These are phyloP conservation scores for Sphaceloma murrayae DNA, from an alignment of 2,329 filamentous ascomycete species.

Conservation along the genomic window DNA sequence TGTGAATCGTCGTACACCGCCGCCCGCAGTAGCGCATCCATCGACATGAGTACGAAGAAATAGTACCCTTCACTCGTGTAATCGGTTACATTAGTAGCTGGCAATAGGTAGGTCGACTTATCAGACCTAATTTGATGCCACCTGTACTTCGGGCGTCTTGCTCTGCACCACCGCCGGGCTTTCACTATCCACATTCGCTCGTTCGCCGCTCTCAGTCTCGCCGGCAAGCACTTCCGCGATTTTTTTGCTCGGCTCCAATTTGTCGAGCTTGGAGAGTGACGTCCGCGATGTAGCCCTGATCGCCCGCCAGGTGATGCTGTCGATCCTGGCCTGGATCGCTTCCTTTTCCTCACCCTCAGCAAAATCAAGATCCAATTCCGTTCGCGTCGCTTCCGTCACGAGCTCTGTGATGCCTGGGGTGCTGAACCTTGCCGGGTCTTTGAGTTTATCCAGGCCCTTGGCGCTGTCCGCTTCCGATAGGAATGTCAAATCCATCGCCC, in stretches of 20 bases:
- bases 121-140: slow-evolving; percentile 8
- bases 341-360: slow-evolving; percentile 55
- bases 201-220: slow-evolving; percentile 18
- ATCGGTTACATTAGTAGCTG: too few species aligned
- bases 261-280: slow-evolving; percentile 71
- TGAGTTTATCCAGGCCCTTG: slow-evolving; percentile 59
- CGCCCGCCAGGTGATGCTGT: slow-evolving; percentile 84
- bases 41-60: too few species aligned
- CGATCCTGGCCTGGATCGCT: slow-evolving; percentile 58
- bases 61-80: too few species aligned
- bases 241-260: slow-evolving; percentile 74
- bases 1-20: slow-evolving; percentile 4
- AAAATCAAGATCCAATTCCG: slow-evolving; percentile 81
- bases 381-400: slow-evolving; percentile 61
- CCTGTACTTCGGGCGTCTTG: slow-evolving; percentile 16
- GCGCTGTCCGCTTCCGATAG: slow-evolving; percentile 56
- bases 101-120: too few species aligned
- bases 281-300: slow-evolving; percentile 67
- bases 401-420: slow-evolving; percentile 63
- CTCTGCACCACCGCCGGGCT: slow-evolving; percentile 15
- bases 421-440: slow-evolving; percentile 52
- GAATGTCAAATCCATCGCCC: slow-evolving; percentile 68
- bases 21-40: slow-evolving; percentile 6
- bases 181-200: slow-evolving; percentile 19
- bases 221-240: slow-evolving; percentile 42